Evolutionary conservation across 306 rosid species (phyloP), one percentile per base, ranked within the genome.

Genomic region (Cyclanthera cordifolia): DNA sequence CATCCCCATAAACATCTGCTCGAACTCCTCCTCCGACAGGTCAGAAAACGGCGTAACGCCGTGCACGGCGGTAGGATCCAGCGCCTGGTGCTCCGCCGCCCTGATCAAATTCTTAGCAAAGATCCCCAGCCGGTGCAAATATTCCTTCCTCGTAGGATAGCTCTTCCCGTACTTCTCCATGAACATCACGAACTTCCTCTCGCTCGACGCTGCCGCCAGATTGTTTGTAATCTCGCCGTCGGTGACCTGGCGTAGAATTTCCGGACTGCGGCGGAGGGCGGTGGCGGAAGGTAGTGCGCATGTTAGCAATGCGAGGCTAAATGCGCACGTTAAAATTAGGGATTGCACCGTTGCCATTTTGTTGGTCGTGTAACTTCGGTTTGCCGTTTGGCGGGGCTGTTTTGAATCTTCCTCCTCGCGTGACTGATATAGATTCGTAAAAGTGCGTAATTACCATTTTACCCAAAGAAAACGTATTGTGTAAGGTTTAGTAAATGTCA

Each of bases 31-130:
- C 75, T 74, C 75, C 0, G 89, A 74, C 6, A 92, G 75, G 59
- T 92, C 97, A 3, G 89, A 89, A 80, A 87, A 92, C 46, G 81
- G 96, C 2, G 96, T 92, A 45, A 92, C 78, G 9, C 97, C 97
- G 59, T 92, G 97, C 46, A 78, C 61, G 4, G 97, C 97, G 0
- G 88, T 84, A 51, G 96, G 97, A 9, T 92, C 97, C 20, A 87
- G 71, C 2, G 72, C 87, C 75, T 92, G 97, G 78, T 92, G 89
- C 74, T 84, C 86, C 3, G 80, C 88, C 0, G 96, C 96, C 50
- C 74, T 82, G n/a, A 79, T 15, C 86, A 89, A 2, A 75, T 92
- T 92, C 24, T 69, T 53, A 4, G 86, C 85, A 15, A 92, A 92
- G 30, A 89, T 84, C 53, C 77, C 81, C 3, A 92, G 87, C 1